Base-by-base conservation (phyloP, 768 basidiomycete species). In the Thelephora ganbajun region DNA sequence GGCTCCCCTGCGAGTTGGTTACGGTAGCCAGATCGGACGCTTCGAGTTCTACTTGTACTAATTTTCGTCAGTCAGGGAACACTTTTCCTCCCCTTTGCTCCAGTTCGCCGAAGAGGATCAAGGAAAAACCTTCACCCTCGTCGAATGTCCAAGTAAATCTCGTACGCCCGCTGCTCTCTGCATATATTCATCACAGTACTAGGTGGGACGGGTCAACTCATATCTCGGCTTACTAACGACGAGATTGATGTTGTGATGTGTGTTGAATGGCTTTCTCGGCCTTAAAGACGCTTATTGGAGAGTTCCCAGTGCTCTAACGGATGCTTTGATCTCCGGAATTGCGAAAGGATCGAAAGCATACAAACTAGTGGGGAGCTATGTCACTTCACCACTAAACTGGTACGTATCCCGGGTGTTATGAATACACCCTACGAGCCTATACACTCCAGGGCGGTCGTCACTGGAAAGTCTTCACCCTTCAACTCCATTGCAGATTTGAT, bases 311-410 rank as follows among this genome's bases (percentile, higher is more conserved):
- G 89, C 89, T 0, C 75, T 97, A 43, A 96, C 93, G 1, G 93
- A 94, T 57, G 76, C 87, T 0, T 66, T 97, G 26, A 89, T 96
- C 52, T 85, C 90, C 44, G 93, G 93, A 0, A 87, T 96, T 47
- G 90, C 89, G 6, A 92, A 91, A 48, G 89, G 91, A 1, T 85
- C 84, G 0, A 72, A 74, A 46, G 77, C 83, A 6, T 99, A 96
- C 65, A 91, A 85, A 61, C 80, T 97, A 14, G 80, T 94, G 3
- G 92, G 94, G 6, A 87, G 86, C 58, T 97, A 89, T 60, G 92
- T 97, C 43, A 76, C 76, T 1, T 87, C 88, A 3, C 87, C 92
- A 1, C 66, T 97, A 37, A 83, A 88, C 66, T 97, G 90, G 92
- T 80, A 51, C 44, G 68, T 55, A 35, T 35, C 18, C 35, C 20